Conservation (phyloP, 2,329 filamentous ascomycete genomes). For the Fusarium armeniacum region DNA sequence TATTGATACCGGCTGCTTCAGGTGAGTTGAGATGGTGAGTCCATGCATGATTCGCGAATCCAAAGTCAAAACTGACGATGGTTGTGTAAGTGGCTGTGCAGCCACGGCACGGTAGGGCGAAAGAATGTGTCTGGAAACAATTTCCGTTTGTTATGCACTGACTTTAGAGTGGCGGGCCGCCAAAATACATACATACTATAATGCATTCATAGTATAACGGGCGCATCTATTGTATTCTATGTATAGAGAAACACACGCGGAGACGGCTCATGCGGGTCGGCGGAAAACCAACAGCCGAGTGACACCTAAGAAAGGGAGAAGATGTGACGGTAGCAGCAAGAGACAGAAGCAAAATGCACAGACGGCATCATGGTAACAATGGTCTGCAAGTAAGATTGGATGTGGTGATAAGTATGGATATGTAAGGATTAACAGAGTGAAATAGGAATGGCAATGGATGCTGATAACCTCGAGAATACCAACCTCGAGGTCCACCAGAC, state of each 20-base stretch:
- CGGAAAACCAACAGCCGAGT: constrained; percentile 11
- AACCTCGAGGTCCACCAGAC: background rate
- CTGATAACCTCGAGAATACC: background rate
- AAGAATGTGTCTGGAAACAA: constrained; percentile 18
- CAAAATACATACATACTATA: background rate
- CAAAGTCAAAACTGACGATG: background rate
- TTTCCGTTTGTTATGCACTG: constrained; percentile 28
- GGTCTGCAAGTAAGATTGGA: constrained; percentile 19
- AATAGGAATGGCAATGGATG: background rate
- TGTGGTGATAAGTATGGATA: constrained; percentile 2
- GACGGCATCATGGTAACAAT: constrained; percentile 23
- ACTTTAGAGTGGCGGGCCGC: background rate
- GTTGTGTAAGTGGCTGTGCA: constrained; percentile 18
- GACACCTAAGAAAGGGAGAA: constrained; percentile 20
- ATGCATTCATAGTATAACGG: constrained; percentile 3
- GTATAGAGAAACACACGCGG: constrained; percentile 40
- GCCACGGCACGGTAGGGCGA: constrained; percentile 7
- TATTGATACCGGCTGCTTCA: constrained; percentile 44
- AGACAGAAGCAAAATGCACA: constrained; percentile 20
- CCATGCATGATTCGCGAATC: constrained; percentile 5
- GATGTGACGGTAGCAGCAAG: constrained; percentile 38
- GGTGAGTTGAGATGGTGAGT: constrained; percentile 32
- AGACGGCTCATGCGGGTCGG: constrained; percentile 28
- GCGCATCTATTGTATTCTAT: constrained; percentile 35
- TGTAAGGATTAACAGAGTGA: background rate